These are phyloP conservation scores for Salix dunnii DNA, from an alignment of 345 rosid genomes.

Conservation along the genomic window DNA sequence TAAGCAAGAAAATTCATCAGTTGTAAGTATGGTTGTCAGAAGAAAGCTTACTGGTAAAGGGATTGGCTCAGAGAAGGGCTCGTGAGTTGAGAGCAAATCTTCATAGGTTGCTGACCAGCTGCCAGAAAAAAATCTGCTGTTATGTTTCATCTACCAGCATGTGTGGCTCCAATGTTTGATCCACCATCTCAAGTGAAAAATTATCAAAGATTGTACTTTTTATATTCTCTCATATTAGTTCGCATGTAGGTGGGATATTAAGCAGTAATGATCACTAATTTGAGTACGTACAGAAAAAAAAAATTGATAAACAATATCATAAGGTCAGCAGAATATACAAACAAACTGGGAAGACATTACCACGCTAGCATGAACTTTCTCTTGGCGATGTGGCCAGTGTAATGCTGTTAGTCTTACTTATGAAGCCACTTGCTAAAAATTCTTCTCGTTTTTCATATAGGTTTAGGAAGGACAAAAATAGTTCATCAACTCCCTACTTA, in stretches of 20 bases:
- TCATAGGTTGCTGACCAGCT: constrained; percentile 92
- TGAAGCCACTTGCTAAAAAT: neutral
- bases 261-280: neutral
- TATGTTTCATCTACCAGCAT: constrained; percentile 15
- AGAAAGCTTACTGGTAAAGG: constrained; percentile 69
- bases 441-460: neutral
- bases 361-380: neutral
- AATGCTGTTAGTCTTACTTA: neutral
- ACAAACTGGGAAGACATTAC: neutral
- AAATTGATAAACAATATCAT: neutral
- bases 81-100: constrained; percentile 69
- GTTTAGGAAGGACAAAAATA: neutral
- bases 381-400: neutral
- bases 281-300: neutral
- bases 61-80: constrained; percentile 75
- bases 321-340: neutral
- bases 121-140: constrained; percentile 32
- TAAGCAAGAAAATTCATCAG: neutral
- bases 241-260: neutral
- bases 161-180: neutral
- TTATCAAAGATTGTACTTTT: neutral
- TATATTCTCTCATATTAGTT: neutral
- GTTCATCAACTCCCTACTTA: neutral
- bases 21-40: neutral
- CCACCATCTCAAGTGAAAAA: neutral